A percentile compares a stretch with the other conserved stretches of the same genome.
phyloP scores from a whole-genome alignment of 352 stramenopile species.

The Pythium graminicola region DNA sequence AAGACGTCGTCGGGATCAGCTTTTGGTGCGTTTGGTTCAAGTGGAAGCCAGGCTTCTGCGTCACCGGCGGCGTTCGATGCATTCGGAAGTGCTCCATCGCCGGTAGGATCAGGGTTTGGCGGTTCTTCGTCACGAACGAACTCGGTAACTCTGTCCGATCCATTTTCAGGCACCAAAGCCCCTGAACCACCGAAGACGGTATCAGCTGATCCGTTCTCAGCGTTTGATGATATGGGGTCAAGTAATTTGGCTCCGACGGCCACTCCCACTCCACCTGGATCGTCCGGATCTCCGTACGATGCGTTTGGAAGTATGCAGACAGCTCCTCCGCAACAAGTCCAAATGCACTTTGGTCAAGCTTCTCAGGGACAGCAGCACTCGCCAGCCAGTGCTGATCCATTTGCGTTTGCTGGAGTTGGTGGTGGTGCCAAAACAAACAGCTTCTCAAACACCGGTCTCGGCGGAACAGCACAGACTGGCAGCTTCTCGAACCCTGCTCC shows the following conservation, averaged over 20 bases:
- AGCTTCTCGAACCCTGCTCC: constrained; percentile 14
- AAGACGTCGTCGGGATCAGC: constrained; percentile 16
- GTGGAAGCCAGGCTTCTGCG: not conserved
- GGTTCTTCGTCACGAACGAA: constrained; percentile 19
- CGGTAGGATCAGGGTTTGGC: constrained; percentile 5
- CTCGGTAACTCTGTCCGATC: constrained; percentile 28
- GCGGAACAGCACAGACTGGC: constrained; percentile 18
- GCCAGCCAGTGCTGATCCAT: constrained; percentile 31
- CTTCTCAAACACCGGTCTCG: constrained; percentile 14
- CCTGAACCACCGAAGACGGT: constrained; percentile 12
- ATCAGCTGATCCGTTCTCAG: constrained; percentile 25
- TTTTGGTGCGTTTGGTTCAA: constrained; percentile 27
- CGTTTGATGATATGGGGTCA: constrained; percentile 49
- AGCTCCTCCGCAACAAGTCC: not conserved
- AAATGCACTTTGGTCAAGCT: constrained; percentile 1
- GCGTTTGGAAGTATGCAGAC: constrained; percentile 12
- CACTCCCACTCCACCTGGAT: not conserved
- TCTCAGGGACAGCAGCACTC: not conserved
- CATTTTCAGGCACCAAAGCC: constrained; percentile 29
- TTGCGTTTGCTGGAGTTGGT: constrained; percentile 35
- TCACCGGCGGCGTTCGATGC: constrained; percentile 12
- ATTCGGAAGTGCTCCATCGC: constrained; percentile 10
- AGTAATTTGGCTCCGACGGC: constrained; percentile 1
- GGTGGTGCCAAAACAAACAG: constrained; percentile 23
- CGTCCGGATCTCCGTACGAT: constrained; percentile 11